Percentiles rank a stretch among this genome's conserved stretches.
Evolutionary conservation across 805 yeast species (phyloP).

Genomic region (Saccharomycopsis microspora): DNA sequence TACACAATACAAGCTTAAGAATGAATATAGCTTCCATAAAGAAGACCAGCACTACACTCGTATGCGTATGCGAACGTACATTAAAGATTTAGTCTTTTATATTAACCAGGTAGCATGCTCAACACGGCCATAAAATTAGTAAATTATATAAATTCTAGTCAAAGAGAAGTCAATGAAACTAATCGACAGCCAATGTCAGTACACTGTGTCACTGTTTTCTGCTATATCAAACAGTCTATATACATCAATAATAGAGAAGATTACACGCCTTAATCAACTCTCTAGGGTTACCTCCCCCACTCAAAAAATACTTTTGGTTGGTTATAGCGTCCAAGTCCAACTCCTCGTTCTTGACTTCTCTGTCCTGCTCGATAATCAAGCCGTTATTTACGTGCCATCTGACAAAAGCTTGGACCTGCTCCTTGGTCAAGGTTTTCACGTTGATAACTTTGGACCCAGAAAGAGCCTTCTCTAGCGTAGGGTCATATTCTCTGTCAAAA

Average conservation of each 20-base stretch:
- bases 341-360: conserved; percentile 13
- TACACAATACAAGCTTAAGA: too few relatives aligned
- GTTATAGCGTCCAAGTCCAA: conserved; percentile 26
- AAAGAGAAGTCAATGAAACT: too few relatives aligned
- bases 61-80: too few relatives aligned
- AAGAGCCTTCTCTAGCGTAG: conserved; percentile 39
- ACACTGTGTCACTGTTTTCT: not conserved
- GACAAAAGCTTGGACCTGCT: conserved; percentile 33
- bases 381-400: conserved; percentile 29
- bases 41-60: too few relatives aligned
- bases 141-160: too few relatives aligned
- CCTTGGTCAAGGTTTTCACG: conserved; percentile 32
- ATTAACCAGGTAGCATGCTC: too few relatives aligned
- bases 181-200: too few relatives aligned
- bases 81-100: too few relatives aligned
- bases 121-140: too few relatives aligned
- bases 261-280: conserved; percentile 33
- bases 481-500: conserved; percentile 48
- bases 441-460: conserved; percentile 26
- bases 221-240: not conserved
- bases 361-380: conserved; percentile 24
- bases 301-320: conserved; percentile 38
- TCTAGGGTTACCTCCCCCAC: conserved; percentile 61
- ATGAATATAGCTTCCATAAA: too few relatives aligned
- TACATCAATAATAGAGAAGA: conserved; percentile 19